A percentile compares a stretch with the other conserved stretches of the same genome.
Conservation (phyloP, 2,329 filamentous ascomycete genomes). For the Aspergillus bombycis region DNA sequence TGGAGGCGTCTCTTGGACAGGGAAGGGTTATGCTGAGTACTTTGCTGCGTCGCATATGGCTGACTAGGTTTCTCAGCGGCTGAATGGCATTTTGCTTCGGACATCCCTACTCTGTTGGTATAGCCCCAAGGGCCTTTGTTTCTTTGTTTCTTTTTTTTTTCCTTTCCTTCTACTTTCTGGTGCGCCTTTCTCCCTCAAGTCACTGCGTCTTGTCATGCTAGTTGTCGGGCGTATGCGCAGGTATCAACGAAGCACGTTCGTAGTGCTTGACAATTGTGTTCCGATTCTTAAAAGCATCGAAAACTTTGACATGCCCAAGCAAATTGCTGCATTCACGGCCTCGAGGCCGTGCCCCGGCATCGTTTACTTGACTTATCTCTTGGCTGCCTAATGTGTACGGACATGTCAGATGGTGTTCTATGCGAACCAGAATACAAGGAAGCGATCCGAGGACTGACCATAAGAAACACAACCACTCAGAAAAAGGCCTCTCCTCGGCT, state of each 20-base stretch:
- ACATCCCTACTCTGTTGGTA: not conserved
- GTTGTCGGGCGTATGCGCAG: not conserved
- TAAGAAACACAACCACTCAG: conserved; percentile 10
- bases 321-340: not conserved
- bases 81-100: not conserved
- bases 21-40: not conserved
- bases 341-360: not conserved
- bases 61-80: not conserved
- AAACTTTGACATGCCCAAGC: not conserved
- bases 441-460: not conserved
- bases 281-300: not conserved
- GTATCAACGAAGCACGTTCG: not conserved
- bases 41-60: not conserved
- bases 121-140: not conserved
- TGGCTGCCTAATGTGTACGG: conserved; percentile 4
- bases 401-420: conserved; percentile 11
- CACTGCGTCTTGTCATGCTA: not conserved
- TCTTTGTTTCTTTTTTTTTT: not conserved
- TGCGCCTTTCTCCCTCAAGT: too few relatives aligned
- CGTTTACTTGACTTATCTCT: not conserved
- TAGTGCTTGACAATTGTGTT: not conserved
- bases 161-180: not conserved
- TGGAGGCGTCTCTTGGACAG: not conserved
- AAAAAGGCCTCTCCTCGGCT: conserved; percentile 1
- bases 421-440: not conserved